Percentiles rank a stretch among this genome's conserved stretches.
Evolutionary conservation across 352 stramenopile species (phyloP).

Genomic region (Phytopythium montanum): DNA sequence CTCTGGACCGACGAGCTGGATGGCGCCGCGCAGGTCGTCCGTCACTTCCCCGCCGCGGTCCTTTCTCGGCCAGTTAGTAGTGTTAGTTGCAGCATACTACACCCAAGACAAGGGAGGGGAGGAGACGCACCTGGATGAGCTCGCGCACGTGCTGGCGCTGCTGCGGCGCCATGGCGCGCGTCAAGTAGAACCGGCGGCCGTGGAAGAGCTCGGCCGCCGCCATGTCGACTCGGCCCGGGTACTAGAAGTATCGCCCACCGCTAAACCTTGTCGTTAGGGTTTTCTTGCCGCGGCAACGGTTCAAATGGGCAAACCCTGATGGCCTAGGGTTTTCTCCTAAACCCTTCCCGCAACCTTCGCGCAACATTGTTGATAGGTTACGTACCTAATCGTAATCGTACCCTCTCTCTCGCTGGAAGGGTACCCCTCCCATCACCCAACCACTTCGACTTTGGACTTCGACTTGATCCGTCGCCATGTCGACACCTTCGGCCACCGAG

Average conservation of each 20-base stretch:
- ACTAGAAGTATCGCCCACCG: background rate
- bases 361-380: background rate
- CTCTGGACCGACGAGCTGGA: constrained; percentile 40
- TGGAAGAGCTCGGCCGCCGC: constrained; percentile 20
- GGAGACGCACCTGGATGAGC: constrained; percentile 17
- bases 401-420: too few relatives aligned
- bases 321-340: constrained; percentile 7
- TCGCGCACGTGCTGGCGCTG: constrained; percentile 17
- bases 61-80: background rate
- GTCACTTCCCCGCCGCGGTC: constrained; percentile 34
- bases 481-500: constrained; percentile 15
- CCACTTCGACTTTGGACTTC: background rate
- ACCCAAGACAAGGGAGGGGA: background rate
- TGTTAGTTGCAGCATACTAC: background rate
- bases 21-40: background rate
- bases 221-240: background rate
- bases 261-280: constrained; percentile 10
- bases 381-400: too few relatives aligned
- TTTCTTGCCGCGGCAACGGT: constrained; percentile 4
- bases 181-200: constrained; percentile 36
- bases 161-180: constrained; percentile 19
- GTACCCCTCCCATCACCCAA: background rate
- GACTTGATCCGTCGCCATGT: constrained; percentile 5
- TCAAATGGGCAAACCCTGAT: background rate
- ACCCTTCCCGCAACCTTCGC: constrained; percentile 6